These are phyloP conservation scores for Discostella pseudostelligera DNA, from an alignment of 108 stramenopile species.

Conservation along the genomic window DNA sequence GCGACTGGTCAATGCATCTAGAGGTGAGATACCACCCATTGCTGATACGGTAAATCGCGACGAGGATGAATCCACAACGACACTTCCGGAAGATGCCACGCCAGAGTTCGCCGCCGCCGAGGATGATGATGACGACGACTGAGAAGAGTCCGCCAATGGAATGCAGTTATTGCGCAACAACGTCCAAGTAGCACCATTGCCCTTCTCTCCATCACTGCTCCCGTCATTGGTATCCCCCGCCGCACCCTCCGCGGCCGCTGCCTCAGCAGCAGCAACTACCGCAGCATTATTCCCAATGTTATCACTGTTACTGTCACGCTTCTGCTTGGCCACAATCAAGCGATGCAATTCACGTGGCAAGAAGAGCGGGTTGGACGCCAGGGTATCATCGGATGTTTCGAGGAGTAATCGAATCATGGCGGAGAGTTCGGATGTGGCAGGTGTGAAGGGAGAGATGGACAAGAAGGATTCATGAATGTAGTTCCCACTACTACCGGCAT, in stretches of 20 bases:
- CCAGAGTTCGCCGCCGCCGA: neutral
- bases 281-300: conserved; percentile 7
- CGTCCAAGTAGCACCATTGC: conserved; percentile 23
- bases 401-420: conserved; percentile 40
- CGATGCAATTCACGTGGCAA: conserved; percentile 38
- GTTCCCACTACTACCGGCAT: neutral
- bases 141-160: conserved; percentile 15
- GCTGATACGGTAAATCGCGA: conserved; percentile 9
- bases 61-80: conserved; percentile 7
- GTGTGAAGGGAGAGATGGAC: conserved; percentile 32
- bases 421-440: conserved; percentile 32
- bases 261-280: neutral
- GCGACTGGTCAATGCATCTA: conserved; percentile 21
- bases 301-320: neutral
- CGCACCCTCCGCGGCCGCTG: neutral
- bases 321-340: conserved; percentile 25
- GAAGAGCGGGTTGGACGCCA: conserved; percentile 33
- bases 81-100: neutral
- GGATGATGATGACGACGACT: too few relatives aligned
- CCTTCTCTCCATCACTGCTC: neutral
- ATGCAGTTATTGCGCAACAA: conserved; percentile 36
- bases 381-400: conserved; percentile 45
- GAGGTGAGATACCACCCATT: neutral
- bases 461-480: conserved; percentile 45
- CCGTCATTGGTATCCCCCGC: neutral